Evolutionary conservation across 2,329 filamentous ascomycete species (phyloP), one percentile per base, ranked within the genome.

Genomic region (Diplodia seriata): DNA sequence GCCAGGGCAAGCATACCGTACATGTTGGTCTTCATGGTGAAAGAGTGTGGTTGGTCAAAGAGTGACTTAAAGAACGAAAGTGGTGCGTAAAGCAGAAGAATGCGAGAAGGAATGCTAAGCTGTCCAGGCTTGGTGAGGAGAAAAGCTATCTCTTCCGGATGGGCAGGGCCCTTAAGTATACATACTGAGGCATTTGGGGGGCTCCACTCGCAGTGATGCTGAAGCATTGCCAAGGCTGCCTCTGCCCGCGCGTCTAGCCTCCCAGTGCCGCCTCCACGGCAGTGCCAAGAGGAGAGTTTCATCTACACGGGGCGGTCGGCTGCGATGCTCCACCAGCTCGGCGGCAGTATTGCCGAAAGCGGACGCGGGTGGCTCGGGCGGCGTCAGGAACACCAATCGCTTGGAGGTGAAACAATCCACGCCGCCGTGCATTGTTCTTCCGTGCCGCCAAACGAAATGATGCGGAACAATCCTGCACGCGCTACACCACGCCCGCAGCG

Each of bases 11-110:
- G 71, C 68, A 76, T 68, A 36, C 74, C 70, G 33, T 73, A 74
- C 62, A 68, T 59, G 8, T 49, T 14, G 47, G 76, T 71, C 75
- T 75, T 78, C 77, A 79, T 79, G 68, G 70, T 78, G 49, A 73
- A 70, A 68, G 71, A 71, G 68, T 71, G 66, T 71, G 66, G 43
- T 26, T 38, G 49, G 59, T 50, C 55, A 65, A 68, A 63, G 68
- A 65, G 50, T 59, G 68, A 57, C 63, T 14, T 40, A 64, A 64
- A 68, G 55, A 61, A 68, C 31, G 55, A 61, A 63, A 20, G 56
- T 61, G 36, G 36, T 49, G 43, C 55, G 26, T 29, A 66, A 66
- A 66, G 63, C 63, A 54, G 53, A 56, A 67, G 64, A 56, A 57
- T 20, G 49, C 26, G 40, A 67, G 53, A 56, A 29, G 26, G 49